These are phyloP conservation scores for Extremus antarcticus DNA, from an alignment of 495 filamentous ascomycete genomes.

Conservation along the genomic window DNA sequence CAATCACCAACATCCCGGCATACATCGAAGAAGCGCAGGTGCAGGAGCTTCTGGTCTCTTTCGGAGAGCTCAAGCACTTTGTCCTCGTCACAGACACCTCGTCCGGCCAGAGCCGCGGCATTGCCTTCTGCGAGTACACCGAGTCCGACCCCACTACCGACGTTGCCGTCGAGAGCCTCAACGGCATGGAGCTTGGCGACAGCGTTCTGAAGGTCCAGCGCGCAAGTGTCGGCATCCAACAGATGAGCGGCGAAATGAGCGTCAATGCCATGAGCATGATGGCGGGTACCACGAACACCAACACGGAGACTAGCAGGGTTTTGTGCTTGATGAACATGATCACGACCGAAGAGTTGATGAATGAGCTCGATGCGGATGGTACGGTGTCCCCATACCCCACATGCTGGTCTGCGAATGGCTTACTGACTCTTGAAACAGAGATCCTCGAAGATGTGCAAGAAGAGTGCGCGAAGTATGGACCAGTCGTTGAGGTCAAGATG, in stretches of 20 bases:
- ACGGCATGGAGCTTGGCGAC: conserved; percentile 85
- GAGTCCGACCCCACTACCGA: conserved; percentile 60
- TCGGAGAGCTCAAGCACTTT: conserved; percentile 90
- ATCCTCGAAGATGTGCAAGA: conserved; percentile 86
- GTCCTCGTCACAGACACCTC: conserved; percentile 77
- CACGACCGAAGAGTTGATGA: conserved; percentile 86
- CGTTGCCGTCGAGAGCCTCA: conserved; percentile 81
- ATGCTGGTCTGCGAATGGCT: background rate
- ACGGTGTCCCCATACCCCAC: conserved; percentile 17
- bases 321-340: conserved; percentile 96
- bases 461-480: conserved; percentile 85
- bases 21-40: conserved; percentile 87
- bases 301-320: conserved; percentile 64
- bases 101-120: conserved; percentile 85
- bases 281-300: conserved; percentile 69
- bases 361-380: conserved; percentile 91
- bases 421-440: conserved; percentile 48
- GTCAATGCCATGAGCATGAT: conserved; percentile 99
- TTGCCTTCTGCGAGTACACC: conserved; percentile 92
- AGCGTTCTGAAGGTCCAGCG: conserved; percentile 72
- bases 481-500: conserved; percentile 75
- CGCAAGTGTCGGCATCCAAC: conserved; percentile 84
- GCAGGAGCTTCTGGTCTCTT: conserved; percentile 74
- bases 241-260: conserved; percentile 86
- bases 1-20: conserved; percentile 74